Conservation (phyloP, 2,329 filamentous ascomycete species). For the Pseudogymnoascus verrucosus region DNA sequence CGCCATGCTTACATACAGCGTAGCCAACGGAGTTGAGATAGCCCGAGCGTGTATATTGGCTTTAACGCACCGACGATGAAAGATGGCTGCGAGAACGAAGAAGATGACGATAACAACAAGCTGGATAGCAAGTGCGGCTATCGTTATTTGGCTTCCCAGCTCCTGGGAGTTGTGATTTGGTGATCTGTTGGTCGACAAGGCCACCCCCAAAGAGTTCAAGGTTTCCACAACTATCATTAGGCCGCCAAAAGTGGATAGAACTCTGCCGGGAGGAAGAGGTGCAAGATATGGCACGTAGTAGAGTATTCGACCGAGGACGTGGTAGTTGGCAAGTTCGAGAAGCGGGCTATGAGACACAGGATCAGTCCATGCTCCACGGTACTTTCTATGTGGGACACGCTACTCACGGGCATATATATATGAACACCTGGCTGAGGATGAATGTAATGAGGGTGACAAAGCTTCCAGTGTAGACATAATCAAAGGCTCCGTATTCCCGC, state of each 20-base stretch:
- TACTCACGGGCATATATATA: conserved; percentile 12
- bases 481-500: conserved; percentile 41
- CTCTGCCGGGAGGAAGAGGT: conserved; percentile 37
- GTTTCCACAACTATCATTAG: conserved; percentile 38
- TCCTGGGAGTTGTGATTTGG: conserved; percentile 30
- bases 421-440: conserved; percentile 29
- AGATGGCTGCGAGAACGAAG: conserved; percentile 35
- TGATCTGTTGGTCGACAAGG: conserved; percentile 36
- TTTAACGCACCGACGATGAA: conserved; percentile 35
- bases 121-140: conserved; percentile 43
- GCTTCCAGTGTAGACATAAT: conserved; percentile 32
- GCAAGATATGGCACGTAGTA: conserved; percentile 50
- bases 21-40: conserved; percentile 32
- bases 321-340: conserved; percentile 51
- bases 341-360: conserved; percentile 37
- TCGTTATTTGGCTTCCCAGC: conserved; percentile 36
- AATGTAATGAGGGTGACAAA: conserved; percentile 31
- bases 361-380: neutral
- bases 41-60: conserved; percentile 16
- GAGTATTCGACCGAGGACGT: conserved; percentile 50
- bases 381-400: conserved; percentile 20
- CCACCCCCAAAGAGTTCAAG: conserved; percentile 38
- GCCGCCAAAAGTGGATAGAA: conserved; percentile 37
- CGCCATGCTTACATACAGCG: conserved; percentile 40
- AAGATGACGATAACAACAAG: conserved; percentile 43